Conservation (phyloP, 106 monocot genomes). For the Triglochin maritima region DNA sequence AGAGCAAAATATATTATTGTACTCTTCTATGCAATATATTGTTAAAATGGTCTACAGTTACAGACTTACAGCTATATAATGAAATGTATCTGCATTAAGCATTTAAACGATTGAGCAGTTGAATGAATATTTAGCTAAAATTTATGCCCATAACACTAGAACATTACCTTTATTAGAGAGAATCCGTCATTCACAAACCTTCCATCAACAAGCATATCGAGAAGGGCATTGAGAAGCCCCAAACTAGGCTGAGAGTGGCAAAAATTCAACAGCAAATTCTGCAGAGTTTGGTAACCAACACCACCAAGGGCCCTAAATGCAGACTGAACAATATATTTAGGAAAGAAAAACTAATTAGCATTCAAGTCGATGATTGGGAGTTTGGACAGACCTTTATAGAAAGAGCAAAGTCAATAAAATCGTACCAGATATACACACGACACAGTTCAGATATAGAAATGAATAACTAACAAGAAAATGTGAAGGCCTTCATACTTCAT, state of each 20-base stretch:
- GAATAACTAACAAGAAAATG: too few relatives aligned
- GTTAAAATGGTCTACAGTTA: too few relatives aligned
- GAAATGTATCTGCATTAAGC: too few relatives aligned
- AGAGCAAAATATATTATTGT: too few relatives aligned
- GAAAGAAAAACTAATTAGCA: not conserved
- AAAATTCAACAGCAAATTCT: constrained; percentile 85
- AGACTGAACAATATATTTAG: constrained; percentile 34
- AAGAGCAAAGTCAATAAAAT: not conserved
- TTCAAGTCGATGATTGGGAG: not conserved
- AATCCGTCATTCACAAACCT: constrained; percentile 42
- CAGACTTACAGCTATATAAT: too few relatives aligned
- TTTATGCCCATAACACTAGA: not conserved
- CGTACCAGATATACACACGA: not conserved
- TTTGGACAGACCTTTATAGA: not conserved
- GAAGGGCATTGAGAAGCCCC: constrained; percentile 67
- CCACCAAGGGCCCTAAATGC: constrained; percentile 81
- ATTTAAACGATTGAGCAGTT: too few relatives aligned
- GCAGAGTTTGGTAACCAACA: constrained; percentile 85
- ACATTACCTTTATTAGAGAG: constrained; percentile 54
- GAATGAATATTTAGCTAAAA: too few relatives aligned
- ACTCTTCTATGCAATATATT: too few relatives aligned
- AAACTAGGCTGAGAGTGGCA: constrained; percentile 67
- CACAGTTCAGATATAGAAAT: too few relatives aligned
- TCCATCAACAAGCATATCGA: constrained; percentile 99
- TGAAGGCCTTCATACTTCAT: too few relatives aligned